Evolutionary conservation across 306 rosid genomes (phyloP), one percentile per base, ranked within the genome.

Genomic region (Corylus heterophylla): DNA sequence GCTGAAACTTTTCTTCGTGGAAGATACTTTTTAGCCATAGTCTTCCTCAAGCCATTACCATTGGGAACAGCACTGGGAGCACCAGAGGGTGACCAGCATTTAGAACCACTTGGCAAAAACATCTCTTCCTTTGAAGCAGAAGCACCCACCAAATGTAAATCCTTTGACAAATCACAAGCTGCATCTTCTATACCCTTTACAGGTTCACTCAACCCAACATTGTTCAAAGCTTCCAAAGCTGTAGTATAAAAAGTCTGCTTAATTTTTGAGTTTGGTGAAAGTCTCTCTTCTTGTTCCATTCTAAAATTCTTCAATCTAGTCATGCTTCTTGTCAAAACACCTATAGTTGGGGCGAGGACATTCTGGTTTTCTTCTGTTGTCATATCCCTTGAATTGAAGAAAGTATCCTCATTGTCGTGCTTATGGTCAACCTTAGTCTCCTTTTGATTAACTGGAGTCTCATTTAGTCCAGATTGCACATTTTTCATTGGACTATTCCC

Each of bases 1-100:
- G 98, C 98, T 63, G 97, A 90, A 81, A 91, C 83, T 69, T 67
- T 85, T 84, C 93, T 88, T 76, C 81, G 87, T 63, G 92, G 92
- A 85, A 88, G 87, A 82, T 83, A 85, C 69, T 82, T 88, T 87
- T 79, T 81, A 56, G 81, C 75, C 35, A 70, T 54, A 70, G 48
- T 69, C 76, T 86, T 85, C 76, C 76, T 59, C 74, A 73, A 54
- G 73, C 78, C 85, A 82, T 77, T 83, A 8, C 75, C 80, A 78
- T 69, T 56, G 10, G 88, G 75, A 85, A 83, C 83, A 76, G 63
- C 79, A 67, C 55, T 18, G 47, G 80, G 29, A 58, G 18, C 76
- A 76, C 84, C 73, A 14, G 52, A 67, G 11, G 86, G 77, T 59
- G 78, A 79, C 13, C 47, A 16, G 73, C 70, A 69, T 42, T 85